phyloP scores from a whole-genome alignment of 805 yeast species.

The Wickerhamiella alocasiicola region DNA sequence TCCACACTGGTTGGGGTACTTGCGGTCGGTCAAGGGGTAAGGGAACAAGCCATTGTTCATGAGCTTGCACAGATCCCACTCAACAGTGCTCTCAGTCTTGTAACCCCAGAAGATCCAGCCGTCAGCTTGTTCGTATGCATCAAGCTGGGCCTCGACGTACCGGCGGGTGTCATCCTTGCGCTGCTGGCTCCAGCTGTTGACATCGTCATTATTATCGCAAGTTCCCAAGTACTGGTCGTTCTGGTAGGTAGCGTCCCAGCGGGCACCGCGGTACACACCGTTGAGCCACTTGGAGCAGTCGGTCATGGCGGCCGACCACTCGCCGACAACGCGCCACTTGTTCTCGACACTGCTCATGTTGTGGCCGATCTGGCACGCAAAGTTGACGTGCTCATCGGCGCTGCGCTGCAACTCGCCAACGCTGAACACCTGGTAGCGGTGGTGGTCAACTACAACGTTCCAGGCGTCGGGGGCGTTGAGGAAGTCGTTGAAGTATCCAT shows the following conservation, averaged over 20 bases:
- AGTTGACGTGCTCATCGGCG: slow-evolving; percentile 48
- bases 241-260: slow-evolving; percentile 56
- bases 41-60: slow-evolving; percentile 58
- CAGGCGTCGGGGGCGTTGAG: slow-evolving; percentile 31
- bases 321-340: slow-evolving; percentile 74
- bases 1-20: slow-evolving; percentile 54
- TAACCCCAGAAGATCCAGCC: slow-evolving; percentile 94
- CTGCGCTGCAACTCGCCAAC: slow-evolving; percentile 44
- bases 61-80: slow-evolving; percentile 69
- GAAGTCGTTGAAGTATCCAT: slow-evolving; percentile 51
- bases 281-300: slow-evolving; percentile 85
- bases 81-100: slow-evolving; percentile 68
- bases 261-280: slow-evolving; percentile 73
- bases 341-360: slow-evolving; percentile 34
- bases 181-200: slow-evolving; percentile 44
- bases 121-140: slow-evolving; percentile 50
- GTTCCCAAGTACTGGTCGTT: slow-evolving; percentile 41
- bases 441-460: slow-evolving; percentile 76
- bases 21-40: slow-evolving; percentile 56
- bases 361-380: slow-evolving; percentile 42
- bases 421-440: slow-evolving; percentile 78
- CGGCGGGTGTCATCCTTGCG: slow-evolving; percentile 46
- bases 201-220: slow-evolving; percentile 42
- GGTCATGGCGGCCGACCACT: slow-evolving; percentile 85
- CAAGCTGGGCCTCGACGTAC: slow-evolving; percentile 78